Percentiles rank a stretch among this genome's conserved stretches.
These are phyloP conservation scores for Nannochloropsis oceanica DNA, from an alignment of 108 stramenopile species.

Conservation along the genomic window DNA sequence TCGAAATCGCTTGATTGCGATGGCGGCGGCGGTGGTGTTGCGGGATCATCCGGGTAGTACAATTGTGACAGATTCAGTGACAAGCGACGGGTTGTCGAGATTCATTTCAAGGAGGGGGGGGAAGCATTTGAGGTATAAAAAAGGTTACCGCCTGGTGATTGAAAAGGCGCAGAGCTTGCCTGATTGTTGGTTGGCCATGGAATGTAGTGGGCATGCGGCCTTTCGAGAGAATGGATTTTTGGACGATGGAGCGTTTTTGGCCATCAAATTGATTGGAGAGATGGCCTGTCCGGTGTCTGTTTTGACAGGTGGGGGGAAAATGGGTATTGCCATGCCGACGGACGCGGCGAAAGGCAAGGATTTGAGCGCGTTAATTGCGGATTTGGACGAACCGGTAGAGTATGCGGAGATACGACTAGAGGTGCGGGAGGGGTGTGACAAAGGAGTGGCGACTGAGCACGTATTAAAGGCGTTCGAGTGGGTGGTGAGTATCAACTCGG, in stretches of 20 bases:
- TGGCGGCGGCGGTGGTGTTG: slow-evolving; percentile 22
- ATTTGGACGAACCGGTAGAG: background rate
- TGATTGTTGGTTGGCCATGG: slow-evolving; percentile 26
- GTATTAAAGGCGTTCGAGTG: background rate
- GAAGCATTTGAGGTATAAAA: slow-evolving; percentile 22
- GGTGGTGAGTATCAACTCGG: background rate
- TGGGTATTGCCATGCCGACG: background rate
- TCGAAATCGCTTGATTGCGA: slow-evolving; percentile 29
- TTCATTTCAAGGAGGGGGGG: background rate
- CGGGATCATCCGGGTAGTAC: slow-evolving; percentile 27
- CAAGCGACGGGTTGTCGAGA: background rate
- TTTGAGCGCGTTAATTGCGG: background rate
- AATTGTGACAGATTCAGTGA: slow-evolving; percentile 39
- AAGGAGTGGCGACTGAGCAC: background rate
- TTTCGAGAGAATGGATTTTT: slow-evolving; percentile 28
- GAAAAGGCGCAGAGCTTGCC: slow-evolving; percentile 29
- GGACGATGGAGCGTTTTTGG: slow-evolving; percentile 36
- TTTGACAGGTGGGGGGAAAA: background rate
- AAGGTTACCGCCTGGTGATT: slow-evolving; percentile 37
- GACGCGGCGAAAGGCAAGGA: background rate
- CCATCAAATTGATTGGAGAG: slow-evolving; percentile 14
- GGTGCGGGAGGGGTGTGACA: background rate
- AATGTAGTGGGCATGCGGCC: slow-evolving; percentile 32
- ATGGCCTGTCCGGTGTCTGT: background rate
- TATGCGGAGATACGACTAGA: background rate